Conservation (phyloP, 345 rosid species). For the Firmiana major region DNA sequence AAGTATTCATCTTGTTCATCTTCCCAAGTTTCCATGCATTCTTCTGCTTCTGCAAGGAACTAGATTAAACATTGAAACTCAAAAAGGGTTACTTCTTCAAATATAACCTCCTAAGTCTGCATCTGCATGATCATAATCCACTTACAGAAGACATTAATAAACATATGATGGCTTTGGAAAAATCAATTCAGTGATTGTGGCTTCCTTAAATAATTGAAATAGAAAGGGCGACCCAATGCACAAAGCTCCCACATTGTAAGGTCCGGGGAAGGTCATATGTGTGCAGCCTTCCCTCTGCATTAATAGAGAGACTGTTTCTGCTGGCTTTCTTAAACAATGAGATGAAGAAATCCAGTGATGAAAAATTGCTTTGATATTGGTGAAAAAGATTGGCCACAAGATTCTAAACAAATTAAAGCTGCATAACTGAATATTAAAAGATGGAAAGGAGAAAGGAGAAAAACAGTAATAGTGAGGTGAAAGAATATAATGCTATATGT, state of each 20-base stretch:
- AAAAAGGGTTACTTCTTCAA: constrained; percentile 19
- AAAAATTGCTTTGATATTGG: neutral
- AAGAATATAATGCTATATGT: neutral
- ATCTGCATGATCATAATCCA: neutral
- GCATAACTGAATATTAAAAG: neutral
- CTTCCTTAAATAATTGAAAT: neutral
- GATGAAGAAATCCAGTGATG: neutral
- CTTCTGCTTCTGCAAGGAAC: constrained; percentile 40
- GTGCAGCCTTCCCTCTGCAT: too few relatives aligned
- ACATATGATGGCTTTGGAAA: neutral
- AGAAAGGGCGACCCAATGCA: too few relatives aligned
- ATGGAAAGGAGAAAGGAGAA: neutral
- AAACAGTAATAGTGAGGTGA: neutral
- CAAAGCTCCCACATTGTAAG: too few relatives aligned
- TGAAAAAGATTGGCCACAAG: neutral
- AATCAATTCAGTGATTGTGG: neutral
- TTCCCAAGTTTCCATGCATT: constrained; percentile 54
- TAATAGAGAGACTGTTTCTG: too few relatives aligned
- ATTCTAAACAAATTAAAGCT: neutral
- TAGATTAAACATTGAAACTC: constrained; percentile 20
- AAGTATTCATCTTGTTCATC: constrained; percentile 86
- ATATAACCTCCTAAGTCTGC: neutral
- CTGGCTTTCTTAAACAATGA: neutral
- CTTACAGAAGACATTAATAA: neutral
- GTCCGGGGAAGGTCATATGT: too few relatives aligned